Evolutionary conservation across 305 asterid genomes (phyloP).

Genomic region (Fraxinus velutina): DNA sequence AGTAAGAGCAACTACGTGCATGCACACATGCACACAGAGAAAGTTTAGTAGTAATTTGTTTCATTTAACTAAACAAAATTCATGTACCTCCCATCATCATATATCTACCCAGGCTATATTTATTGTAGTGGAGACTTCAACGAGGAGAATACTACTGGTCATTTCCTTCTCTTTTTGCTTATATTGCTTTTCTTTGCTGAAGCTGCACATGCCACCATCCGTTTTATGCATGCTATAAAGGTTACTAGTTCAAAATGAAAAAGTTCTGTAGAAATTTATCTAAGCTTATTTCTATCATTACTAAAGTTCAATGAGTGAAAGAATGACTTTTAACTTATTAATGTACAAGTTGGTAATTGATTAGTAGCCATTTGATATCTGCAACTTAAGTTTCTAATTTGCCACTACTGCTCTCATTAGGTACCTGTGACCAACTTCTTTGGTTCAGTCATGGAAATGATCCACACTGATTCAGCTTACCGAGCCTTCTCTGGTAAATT

Average conservation of each 20-base stretch:
- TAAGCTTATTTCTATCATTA: not conserved
- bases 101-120: not conserved
- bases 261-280: not conserved
- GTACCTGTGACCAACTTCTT: slow-evolving; percentile 95
- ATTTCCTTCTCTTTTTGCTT: not conserved
- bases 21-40: not conserved
- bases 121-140: slow-evolving; percentile 2
- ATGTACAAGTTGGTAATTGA: slow-evolving; percentile 2
- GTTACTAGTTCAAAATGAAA: slow-evolving; percentile 3
- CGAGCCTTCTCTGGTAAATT: slow-evolving; percentile 43
- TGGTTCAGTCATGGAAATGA: slow-evolving; percentile 94
- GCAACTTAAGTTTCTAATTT: slow-evolving; percentile 5
- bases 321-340: not conserved
- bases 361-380: not conserved
- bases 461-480: slow-evolving; percentile 85
- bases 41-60: not conserved
- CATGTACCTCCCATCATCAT: not conserved
- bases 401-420: slow-evolving; percentile 34
- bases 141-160: not conserved
- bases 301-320: not conserved
- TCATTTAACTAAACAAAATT: not conserved
- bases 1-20: not conserved
- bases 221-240: slow-evolving; percentile 11
- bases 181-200: not conserved
- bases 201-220: not conserved